These are phyloP conservation scores for Pichia membranifaciens DNA, from an alignment of 805 yeast species.

Conservation along the genomic window DNA sequence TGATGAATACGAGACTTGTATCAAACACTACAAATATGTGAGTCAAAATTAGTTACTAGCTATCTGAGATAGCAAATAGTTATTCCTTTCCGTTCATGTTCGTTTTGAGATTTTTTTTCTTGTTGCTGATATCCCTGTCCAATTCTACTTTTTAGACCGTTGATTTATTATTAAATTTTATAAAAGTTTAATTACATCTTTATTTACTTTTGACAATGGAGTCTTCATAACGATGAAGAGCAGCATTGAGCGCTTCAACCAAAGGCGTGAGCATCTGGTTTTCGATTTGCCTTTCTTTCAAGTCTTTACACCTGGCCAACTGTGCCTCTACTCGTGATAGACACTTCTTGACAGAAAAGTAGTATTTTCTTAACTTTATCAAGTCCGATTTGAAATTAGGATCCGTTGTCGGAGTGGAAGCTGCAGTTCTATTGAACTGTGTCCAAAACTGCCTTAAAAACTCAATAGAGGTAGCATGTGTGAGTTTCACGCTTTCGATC, in stretches of 20 bases:
- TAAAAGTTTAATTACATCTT: neutral
- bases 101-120: neutral
- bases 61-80: too few relatives aligned
- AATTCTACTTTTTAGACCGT: too few relatives aligned
- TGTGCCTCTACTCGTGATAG: conserved; percentile 37
- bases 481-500: conserved; percentile 46
- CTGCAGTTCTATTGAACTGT: conserved; percentile 40
- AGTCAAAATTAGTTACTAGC: neutral
- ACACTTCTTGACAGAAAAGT: conserved; percentile 44
- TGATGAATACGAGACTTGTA: conserved; percentile 24
- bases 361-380: conserved; percentile 38
- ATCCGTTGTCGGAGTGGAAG: conserved; percentile 25
- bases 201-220: conserved; percentile 28
- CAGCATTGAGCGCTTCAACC: conserved; percentile 38
- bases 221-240: conserved; percentile 40
- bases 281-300: conserved; percentile 16
- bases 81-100: neutral
- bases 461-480: conserved; percentile 71
- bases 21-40: conserved; percentile 4
- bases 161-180: neutral
- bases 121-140: too few relatives aligned
- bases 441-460: conserved; percentile 73
- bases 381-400: conserved; percentile 29
- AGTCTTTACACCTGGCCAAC: conserved; percentile 15
- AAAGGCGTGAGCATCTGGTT: conserved; percentile 37